Base-by-base conservation (phyloP, 1,284 basidiomycete species). In the Heterobasidion parviporum region DNA sequence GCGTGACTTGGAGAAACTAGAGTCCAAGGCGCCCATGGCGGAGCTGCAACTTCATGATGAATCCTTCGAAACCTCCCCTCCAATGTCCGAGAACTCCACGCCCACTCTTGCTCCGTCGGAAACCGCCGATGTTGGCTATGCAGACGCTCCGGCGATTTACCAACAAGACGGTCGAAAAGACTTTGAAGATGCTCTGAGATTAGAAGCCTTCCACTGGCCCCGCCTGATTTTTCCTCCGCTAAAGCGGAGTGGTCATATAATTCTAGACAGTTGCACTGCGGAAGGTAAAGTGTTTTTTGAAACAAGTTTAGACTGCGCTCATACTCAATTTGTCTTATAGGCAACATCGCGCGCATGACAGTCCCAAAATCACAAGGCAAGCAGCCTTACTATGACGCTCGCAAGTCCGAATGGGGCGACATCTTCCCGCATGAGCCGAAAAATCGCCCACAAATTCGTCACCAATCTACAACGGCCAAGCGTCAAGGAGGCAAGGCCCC, bases 391-490 rank as follows among this genome's bases (percentile, higher is more conserved):
- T 94, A 98, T 65, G 97, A 99, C 68, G 94, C 95, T 1, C 85
- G 96, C 49, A 98, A 98, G 72, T 83, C 89, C 0, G 75, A 72
- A 18, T 98, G 95, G 94, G 97, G 97, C 10, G 97, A 99, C 68
- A 76, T 93, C 10, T 98, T 97, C 72, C 96, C 97, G 4, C 94
- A 98, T 68, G 71, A 75, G 16, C 80, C 89, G 3, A 92, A 91
- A 68, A 88, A 87, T 65, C 68, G 74, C 16, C 81, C 86, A 0
- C 81, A 88, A 57, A 79, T 85, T 63, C 84, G 88, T 1, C 72
- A 74, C 59, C 74, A 78, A 60, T 67, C 74, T 34, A 58, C 61
- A 16, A 66, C 67, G 48, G 67, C 64, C 50, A 74, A 68, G 58
- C 60, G 67, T 46, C 60, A 64, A 53, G 66, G 63, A 50, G 62